Percentiles rank a stretch among this genome's conserved stretches.
Conservation (phyloP, 306 rosid species). For the Corylus heterophylla region DNA sequence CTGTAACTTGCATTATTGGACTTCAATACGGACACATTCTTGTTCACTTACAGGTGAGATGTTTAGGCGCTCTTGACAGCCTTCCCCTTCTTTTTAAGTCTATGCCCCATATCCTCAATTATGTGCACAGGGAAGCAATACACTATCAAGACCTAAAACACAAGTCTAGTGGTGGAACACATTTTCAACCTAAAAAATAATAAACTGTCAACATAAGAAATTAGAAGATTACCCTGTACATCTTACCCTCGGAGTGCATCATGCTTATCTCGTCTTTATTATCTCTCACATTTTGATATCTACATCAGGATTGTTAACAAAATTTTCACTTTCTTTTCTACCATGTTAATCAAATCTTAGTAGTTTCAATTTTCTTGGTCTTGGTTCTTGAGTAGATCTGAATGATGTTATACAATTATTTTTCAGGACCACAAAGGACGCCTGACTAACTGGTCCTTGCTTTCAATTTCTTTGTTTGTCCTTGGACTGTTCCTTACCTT, state of each 20-base stretch:
- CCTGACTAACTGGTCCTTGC: constrained; percentile 51
- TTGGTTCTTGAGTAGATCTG: constrained; percentile 12
- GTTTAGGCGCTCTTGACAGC: background rate
- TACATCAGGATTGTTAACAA: background rate
- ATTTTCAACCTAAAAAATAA: background rate
- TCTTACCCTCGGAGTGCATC: background rate
- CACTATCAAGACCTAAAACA: background rate
- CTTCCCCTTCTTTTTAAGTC: background rate
- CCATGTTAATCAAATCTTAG: background rate
- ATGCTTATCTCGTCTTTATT: background rate
- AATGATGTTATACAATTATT: constrained; percentile 10
- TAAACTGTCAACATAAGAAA: background rate
- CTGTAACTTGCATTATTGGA: constrained; percentile 90
- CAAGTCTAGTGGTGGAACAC: background rate
- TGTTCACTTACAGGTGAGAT: constrained; percentile 68
- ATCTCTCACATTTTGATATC: background rate
- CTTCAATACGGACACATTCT: constrained; percentile 94
- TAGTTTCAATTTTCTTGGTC: background rate
- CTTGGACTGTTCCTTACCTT: constrained; percentile 57
- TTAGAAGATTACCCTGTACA: background rate
- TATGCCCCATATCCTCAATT: background rate
- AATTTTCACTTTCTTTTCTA: constrained; percentile 15
- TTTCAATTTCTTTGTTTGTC: constrained; percentile 49
- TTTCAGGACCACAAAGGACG: constrained; percentile 84
- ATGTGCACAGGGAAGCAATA: background rate